A percentile compares a stretch with the other conserved stretches of the same genome.
These are phyloP conservation scores for Geopyxis carbonaria DNA, from an alignment of 495 filamentous ascomycete genomes.

Conservation along the genomic window DNA sequence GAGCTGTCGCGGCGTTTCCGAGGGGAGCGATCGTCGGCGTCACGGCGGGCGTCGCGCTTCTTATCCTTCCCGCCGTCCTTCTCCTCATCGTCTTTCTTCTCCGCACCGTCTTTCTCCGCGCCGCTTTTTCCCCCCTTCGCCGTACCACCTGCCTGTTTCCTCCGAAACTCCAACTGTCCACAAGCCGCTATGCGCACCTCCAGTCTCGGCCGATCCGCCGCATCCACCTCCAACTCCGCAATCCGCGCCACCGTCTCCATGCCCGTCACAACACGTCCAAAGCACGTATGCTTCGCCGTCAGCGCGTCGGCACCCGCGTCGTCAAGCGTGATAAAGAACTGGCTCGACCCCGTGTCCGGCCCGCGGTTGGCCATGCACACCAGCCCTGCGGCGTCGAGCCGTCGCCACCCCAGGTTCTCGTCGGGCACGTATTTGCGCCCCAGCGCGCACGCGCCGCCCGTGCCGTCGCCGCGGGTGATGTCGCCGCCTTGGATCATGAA, in stretches of 20 bases:
- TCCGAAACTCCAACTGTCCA: constrained; percentile 27
- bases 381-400: constrained; percentile 28
- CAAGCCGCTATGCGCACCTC: constrained; percentile 27
- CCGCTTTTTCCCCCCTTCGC: too few relatives aligned
- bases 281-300: constrained; percentile 29
- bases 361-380: constrained; percentile 34
- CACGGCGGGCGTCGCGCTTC: too few relatives aligned
- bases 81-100: too few relatives aligned
- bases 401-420: constrained; percentile 31
- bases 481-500: constrained; percentile 35
- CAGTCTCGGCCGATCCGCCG: constrained; percentile 26
- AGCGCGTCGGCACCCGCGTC: constrained; percentile 27
- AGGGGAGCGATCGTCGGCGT: too few relatives aligned
- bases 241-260: constrained; percentile 24
- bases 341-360: constrained; percentile 29
- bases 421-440: constrained; percentile 25
- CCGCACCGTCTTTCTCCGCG: too few relatives aligned
- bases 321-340: constrained; percentile 34
- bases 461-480: constrained; percentile 30
- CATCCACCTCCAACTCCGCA: constrained; percentile 26
- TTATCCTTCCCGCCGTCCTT: too few relatives aligned
- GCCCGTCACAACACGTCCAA: constrained; percentile 28
- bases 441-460: constrained; percentile 29
- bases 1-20: too few relatives aligned
- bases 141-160: too few relatives aligned